Evolutionary conservation across 352 stramenopile genomes (phyloP), one percentile per base, ranked within the genome.

Genomic region (Phytophthora litchii): DNA sequence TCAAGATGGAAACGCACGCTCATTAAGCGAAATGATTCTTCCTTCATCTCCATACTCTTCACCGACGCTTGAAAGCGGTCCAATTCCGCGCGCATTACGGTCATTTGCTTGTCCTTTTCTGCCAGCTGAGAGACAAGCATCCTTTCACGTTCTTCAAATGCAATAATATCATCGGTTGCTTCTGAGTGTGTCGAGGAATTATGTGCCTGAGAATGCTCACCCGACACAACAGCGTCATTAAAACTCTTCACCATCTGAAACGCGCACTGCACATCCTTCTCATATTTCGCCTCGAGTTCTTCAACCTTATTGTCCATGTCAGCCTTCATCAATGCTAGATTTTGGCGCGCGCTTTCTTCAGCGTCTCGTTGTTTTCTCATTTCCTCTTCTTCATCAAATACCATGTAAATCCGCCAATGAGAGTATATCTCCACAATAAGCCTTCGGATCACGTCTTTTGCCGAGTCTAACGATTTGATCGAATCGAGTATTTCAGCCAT

Each of bases 21-120:
- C 55, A 88, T 80, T 16, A 84, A 64, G 40, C 59, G 61, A 56
- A 86, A 86, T 1, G 79, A 75, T 57, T 90, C 78, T 32, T 87
- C 72, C 38, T 86, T 88, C 51, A 71, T 67, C 48, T 90, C 78
- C 17, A 56, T 68, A 20, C 53, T 72, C 37, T 80, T 73, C 11
- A 80, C 48, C 23, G 60, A 71, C 8, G 68, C 42, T 49, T 81
- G 61, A 21, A 88, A 59, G 6, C 63, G 45, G 0, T 53, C 12
- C 4, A 89, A 45, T 40, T 82, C 52, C 29, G 27, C 17, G 21
- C 63, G 36, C 53, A 74, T 70, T 13, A 20, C 21, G 12, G 20
- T 43, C 17, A 80, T 58, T 49, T 83, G 46, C 3, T 56, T 51
- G 2, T 78, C 49, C 45, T 57, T 74, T 37, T 65, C 53, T 8